Conservation (phyloP, 768 basidiomycete genomes). For the Amanita rubescens region DNA sequence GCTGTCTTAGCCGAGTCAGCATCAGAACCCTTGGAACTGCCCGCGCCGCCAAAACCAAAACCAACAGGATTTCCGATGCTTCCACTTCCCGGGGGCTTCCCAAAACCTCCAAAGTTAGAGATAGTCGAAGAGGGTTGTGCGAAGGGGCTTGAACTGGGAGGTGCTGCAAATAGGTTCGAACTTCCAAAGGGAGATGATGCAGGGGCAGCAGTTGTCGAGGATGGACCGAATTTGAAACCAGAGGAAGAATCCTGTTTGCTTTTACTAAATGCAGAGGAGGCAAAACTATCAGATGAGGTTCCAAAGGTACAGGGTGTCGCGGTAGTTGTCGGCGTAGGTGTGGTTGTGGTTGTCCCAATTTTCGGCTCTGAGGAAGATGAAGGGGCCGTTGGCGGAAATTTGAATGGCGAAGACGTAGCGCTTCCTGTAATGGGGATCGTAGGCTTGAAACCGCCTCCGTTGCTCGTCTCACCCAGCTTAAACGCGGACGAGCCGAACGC, state of each 20-base stretch:
- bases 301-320: slow-evolving; percentile 9
- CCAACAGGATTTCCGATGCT: slow-evolving; percentile 60
- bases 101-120: slow-evolving; percentile 24
- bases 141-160: slow-evolving; percentile 10
- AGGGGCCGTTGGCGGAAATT: background rate
- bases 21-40: slow-evolving; percentile 18
- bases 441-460: slow-evolving; percentile 6
- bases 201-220: slow-evolving; percentile 7
- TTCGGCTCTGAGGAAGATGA: slow-evolving; percentile 3
- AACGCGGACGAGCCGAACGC: background rate
- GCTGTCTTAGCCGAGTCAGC: slow-evolving; percentile 18
- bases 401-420: slow-evolving; percentile 3
- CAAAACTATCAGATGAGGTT: background rate
- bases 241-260: background rate
- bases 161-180: background rate
- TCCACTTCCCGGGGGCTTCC: slow-evolving; percentile 26
- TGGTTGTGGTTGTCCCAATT: slow-evolving; percentile 6
- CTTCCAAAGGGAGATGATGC: slow-evolving; percentile 6
- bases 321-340: background rate
- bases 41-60: slow-evolving; percentile 39
- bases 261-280: slow-evolving; percentile 3
- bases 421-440: background rate
- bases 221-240: slow-evolving; percentile 6
- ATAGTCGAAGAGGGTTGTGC: slow-evolving; percentile 15
- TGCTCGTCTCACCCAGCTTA: background rate